These are phyloP conservation scores for Pythium sp. DNA, from an alignment of 352 stramenopile species.

Conservation along the genomic window DNA sequence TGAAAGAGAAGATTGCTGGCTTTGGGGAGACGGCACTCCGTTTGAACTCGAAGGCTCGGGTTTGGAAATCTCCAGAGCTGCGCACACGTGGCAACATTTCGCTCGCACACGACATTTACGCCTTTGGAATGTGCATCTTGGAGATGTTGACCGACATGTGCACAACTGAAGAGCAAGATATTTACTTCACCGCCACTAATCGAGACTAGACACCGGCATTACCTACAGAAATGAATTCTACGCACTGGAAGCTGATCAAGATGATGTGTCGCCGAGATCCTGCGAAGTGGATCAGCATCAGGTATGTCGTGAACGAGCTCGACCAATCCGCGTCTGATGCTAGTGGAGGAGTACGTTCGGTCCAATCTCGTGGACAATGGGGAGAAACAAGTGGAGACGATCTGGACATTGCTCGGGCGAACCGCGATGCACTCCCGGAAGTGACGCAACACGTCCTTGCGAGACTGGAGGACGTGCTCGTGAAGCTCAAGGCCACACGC, in stretches of 20 bases:
- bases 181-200: conserved; percentile 17
- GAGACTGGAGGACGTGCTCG: background rate
- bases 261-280: background rate
- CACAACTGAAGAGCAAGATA: conserved; percentile 15
- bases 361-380: background rate
- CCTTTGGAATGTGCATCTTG: conserved; percentile 19
- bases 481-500: background rate
- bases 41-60: conserved; percentile 17
- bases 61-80: conserved; percentile 12
- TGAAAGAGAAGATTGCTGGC: conserved; percentile 4
- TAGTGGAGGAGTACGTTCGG: background rate
- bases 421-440: too few species aligned
- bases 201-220: conserved; percentile 3
- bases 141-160: conserved; percentile 17
- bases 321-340: background rate
- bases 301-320: background rate
- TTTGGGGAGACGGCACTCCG: conserved; percentile 14
- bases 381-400: background rate
- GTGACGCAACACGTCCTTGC: background rate
- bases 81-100: conserved; percentile 16
- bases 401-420: too few species aligned
- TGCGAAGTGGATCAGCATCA: background rate
- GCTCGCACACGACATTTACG: conserved; percentile 23
- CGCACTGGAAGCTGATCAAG: background rate
- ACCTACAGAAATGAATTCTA: background rate